Base-by-base conservation (phyloP, 2,329 filamentous ascomycete genomes). In the Fusarium foetens region DNA sequence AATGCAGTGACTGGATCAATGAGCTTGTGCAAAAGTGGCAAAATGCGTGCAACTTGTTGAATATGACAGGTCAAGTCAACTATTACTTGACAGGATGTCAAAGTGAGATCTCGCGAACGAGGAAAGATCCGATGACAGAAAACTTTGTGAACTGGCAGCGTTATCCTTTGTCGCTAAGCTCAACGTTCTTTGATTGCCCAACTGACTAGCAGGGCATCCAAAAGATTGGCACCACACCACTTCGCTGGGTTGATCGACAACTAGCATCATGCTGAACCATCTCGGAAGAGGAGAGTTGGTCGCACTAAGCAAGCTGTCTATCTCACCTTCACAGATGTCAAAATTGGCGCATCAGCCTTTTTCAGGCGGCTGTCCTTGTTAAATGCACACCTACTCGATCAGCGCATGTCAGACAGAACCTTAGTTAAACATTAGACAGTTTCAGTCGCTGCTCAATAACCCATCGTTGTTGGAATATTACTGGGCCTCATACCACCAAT, bases 1-100 rank as follows among this genome's bases (percentile, higher is more conserved):
- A 29, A 23, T 17, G 31, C 27, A 53, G 33, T 12, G 16, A 35
- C 29, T 38, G 14, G 42, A 17, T 36, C 25, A 43, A 39, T n/a
- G 55, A 43, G 46, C 48, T 60, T 49, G 31, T 27, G 23, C 43
- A 39, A 35, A 21, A 49, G 54, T 63, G 46, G 53, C 23, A 39
- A 38, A 23, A 38, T 42, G 31, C 41, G n/a, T 17, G 25, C 46
- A 43, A 38, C 57, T 52, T 45, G 31, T 31, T 27, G 23, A 39
- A 62, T 61, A 49, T 74, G 68, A 74, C 58, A 46, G 49, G 55
- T 74, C 66, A 63, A 43, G 25, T 60, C 39, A 17, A 59, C 64
- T 38, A 61, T 43, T 55, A 45, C 55, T 33, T 43, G 12, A 27
- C 35, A 42, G 35, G 38, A 45, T 39, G 17, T 25, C n/a, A 17